A percentile compares a stretch with the other conserved stretches of the same genome.
Conservation (phyloP, 345 rosid species). For the Syzygium aqueum region DNA sequence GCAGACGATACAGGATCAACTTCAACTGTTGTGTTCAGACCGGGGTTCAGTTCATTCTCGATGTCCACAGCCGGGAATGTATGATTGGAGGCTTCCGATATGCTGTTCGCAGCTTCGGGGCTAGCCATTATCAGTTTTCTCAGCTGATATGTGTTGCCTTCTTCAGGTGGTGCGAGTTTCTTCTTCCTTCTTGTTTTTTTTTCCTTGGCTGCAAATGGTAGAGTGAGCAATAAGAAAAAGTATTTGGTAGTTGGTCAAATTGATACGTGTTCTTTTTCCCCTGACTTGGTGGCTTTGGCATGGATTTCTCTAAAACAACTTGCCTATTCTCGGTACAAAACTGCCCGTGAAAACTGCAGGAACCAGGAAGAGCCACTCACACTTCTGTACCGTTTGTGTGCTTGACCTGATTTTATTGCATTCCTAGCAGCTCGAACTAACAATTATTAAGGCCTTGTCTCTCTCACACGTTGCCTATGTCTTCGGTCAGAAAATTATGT, state of each 20-base stretch:
- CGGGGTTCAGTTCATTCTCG: not conserved
- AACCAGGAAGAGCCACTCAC: not conserved
- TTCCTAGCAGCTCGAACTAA: not conserved
- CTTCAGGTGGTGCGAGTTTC: not conserved
- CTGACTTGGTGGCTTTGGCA: not conserved
- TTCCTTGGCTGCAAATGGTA: not conserved
- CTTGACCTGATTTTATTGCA: not conserved
- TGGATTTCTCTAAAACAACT: not conserved
- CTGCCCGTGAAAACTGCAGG: not conserved
- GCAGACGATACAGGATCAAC: not conserved
- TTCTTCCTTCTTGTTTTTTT: not conserved
- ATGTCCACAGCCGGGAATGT: not conserved
- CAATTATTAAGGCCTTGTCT: not conserved
- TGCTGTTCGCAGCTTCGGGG: not conserved
- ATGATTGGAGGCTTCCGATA: not conserved
- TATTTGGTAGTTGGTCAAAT: not conserved
- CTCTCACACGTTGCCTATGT: not conserved
- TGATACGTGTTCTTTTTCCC: not conserved
- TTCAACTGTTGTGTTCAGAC: not conserved
- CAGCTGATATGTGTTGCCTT: not conserved
- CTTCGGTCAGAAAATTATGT: not conserved
- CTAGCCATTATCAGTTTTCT: not conserved
- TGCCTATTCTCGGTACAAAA: not conserved
- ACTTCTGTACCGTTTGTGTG: not conserved
- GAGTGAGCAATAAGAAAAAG: not conserved